Conservation (phyloP, 2,329 filamentous ascomycete genomes). For the Fusarium goolgardi region DNA sequence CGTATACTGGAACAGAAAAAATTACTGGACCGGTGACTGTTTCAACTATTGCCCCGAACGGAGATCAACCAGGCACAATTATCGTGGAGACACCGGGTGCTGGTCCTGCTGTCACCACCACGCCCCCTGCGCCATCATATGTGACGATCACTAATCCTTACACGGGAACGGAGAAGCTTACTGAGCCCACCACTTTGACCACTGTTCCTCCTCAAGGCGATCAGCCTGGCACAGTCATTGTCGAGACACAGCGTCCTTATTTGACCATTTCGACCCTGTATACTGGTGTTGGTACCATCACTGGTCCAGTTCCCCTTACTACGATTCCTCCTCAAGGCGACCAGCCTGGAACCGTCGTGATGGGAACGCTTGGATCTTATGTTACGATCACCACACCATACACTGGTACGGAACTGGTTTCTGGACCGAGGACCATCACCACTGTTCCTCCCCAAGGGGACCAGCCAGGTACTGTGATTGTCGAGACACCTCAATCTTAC, state of each 20-base stretch:
- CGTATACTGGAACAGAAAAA: slow-evolving; percentile 15
- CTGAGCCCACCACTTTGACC: slow-evolving; percentile 17
- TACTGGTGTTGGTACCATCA: slow-evolving; percentile 20
- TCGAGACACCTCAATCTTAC: slow-evolving; percentile 30
- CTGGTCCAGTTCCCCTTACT: slow-evolving; percentile 13
- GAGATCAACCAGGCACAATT: slow-evolving; percentile 25
- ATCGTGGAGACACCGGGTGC: slow-evolving; percentile 19
- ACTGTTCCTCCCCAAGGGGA: slow-evolving; percentile 7
- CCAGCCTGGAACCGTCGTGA: slow-evolving; percentile 25
- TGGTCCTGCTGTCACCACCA: slow-evolving; percentile 19
- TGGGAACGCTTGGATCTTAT: slow-evolving; percentile 21
- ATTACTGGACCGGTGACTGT: slow-evolving; percentile 29
- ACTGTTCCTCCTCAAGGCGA: slow-evolving; percentile 21
- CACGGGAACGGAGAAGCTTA: slow-evolving; percentile 20
- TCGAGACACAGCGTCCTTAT: slow-evolving; percentile 16
- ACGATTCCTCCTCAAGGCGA: slow-evolving; percentile 14
- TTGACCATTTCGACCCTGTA: slow-evolving; percentile 18
- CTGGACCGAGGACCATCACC: slow-evolving; percentile 17
- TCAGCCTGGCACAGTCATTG: slow-evolving; percentile 23
- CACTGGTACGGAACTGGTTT: slow-evolving; percentile 13
- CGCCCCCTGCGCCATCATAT: slow-evolving; percentile 23
- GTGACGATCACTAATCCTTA: slow-evolving; percentile 24
- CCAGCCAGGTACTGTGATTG: slow-evolving; percentile 27
- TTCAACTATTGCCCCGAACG: slow-evolving; percentile 20
- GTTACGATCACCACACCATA: slow-evolving; percentile 15